Percentiles rank a stretch among this genome's conserved stretches.
Conservation (phyloP, 2,329 filamentous ascomycete species). For the Camptophora hylomeconis region DNA sequence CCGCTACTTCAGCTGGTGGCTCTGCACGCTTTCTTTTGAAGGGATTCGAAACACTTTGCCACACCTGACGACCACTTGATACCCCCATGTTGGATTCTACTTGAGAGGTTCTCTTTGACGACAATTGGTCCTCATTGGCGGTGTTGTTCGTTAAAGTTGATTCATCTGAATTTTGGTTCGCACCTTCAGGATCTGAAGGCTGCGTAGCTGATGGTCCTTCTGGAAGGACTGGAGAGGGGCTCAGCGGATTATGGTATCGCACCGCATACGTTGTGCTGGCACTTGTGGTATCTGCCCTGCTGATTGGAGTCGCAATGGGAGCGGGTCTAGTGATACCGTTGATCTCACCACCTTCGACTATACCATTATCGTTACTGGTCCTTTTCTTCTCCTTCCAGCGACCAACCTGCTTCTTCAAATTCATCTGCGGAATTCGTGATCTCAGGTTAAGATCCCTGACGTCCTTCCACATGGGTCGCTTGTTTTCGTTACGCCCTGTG, state of each 20-base stretch:
- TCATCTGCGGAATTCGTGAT: no score
- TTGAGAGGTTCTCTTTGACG: not conserved
- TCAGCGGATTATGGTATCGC: slow-evolving; percentile 43
- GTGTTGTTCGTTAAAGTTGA: slow-evolving; percentile 2
- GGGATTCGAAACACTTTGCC: slow-evolving; percentile 41
- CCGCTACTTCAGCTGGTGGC: slow-evolving; percentile 47
- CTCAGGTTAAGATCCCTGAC: no score
- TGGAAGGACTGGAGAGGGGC: slow-evolving; percentile 30
- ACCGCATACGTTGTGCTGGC: slow-evolving; percentile 53
- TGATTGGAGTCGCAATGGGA: slow-evolving; percentile 40
- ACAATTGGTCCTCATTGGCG: not conserved
- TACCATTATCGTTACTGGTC: no score
- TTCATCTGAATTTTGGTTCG: not conserved
- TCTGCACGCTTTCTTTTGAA: slow-evolving; percentile 46
- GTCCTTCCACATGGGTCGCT: no score
- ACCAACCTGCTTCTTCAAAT: no score
- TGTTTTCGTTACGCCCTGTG: no score
- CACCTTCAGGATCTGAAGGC: slow-evolving; percentile 1
- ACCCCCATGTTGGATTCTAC: not conserved
- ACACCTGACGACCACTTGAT: slow-evolving; percentile 24
- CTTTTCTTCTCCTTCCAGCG: no score
- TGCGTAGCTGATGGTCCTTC: slow-evolving; percentile 19
- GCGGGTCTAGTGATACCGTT: slow-evolving; percentile 2
- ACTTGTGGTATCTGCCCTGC: slow-evolving; percentile 47
- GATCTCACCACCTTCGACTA: no score